A percentile compares a stretch with the other conserved stretches of the same genome.
These are phyloP conservation scores for Stagonosporopsis chrysanthemi DNA, from an alignment of 2,329 filamentous ascomycete genomes.

Conservation along the genomic window DNA sequence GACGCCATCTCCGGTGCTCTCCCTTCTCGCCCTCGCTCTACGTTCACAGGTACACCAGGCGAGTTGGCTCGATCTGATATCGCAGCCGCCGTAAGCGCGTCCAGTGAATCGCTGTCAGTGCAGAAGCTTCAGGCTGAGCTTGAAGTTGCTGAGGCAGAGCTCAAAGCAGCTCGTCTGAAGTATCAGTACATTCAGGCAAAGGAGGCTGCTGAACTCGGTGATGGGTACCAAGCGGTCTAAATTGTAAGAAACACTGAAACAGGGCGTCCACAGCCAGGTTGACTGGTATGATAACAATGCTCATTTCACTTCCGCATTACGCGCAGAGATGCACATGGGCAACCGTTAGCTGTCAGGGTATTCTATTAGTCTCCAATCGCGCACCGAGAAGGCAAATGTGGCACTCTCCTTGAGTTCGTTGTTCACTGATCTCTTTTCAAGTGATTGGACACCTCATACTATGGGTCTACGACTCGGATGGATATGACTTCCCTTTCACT, in stretches of 20 bases:
- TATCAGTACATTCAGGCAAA: constrained; percentile 33
- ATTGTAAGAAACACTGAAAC: neutral
- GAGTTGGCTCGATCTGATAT: constrained; percentile 8
- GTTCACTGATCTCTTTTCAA: neutral
- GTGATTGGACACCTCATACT: too few relatives aligned
- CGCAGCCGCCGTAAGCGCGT: constrained; percentile 13
- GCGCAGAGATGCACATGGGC: neutral
- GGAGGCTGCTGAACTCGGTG: constrained; percentile 11
- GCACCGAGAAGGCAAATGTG: neutral
- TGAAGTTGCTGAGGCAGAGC: constrained; percentile 44
- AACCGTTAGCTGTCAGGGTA: neutral
- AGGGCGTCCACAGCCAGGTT: neutral
- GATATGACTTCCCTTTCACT: neutral
- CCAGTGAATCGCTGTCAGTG: constrained; percentile 31
- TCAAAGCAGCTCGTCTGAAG: constrained; percentile 35
- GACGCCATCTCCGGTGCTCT: neutral
- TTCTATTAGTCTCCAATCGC: neutral
- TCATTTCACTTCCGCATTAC: neutral
- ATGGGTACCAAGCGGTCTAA: neutral
- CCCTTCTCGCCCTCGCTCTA: constrained; percentile 6
- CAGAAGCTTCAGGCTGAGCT: constrained; percentile 40
- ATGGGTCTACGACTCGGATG: too few relatives aligned
- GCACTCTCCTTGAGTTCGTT: neutral
- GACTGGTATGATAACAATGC: too few relatives aligned
- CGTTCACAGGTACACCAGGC: constrained; percentile 24